Evolutionary conservation across 1,284 basidiomycete genomes (phyloP), one percentile per base, ranked within the genome.

Genomic region (Xerocomus nothofagi): DNA sequence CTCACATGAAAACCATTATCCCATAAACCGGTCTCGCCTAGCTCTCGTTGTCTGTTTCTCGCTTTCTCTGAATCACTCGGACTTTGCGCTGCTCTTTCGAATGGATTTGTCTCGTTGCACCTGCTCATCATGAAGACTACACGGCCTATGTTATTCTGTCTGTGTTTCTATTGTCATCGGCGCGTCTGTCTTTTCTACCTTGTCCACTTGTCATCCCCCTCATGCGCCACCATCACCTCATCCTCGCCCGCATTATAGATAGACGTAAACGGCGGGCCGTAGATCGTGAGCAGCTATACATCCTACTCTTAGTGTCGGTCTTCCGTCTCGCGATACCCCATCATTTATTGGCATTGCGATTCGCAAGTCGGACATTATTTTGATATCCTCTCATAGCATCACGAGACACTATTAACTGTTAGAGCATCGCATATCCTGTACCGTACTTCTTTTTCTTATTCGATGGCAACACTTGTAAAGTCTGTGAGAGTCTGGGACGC

Each of bases 391-490:
- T 49, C 56, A 62, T 75, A 76, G 76, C 74, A 78, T 75, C 63
- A 79, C 78, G 79, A 80, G 78, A 80, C 77, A 80, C 50, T 67
- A 62, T 66, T 71, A 72, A 76, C 70, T 75, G 75, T 73, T 79
- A 80, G 77, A 79, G 79, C 77, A 80, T 78, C 78, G 79, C 77
- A 78, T 66, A 74, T 69, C 72, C 61, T 79, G 77, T 79, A 78
- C 71, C 70, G 70, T 78, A 77, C 73, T 73, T 39, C 37, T 55
- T 49, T 57, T 49, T 62, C 41, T 46, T 65, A 62, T 66, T 64
- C 21, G 34, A 57, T 52, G 45, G 34, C 42, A 55, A 53, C 36
- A 45, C 30, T 21, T 47, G 57, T 57, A 58, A 42, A 48, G 12
- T 31, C 34, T 18, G 39, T 36, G 36, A 24, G 39, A n/a, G 36